These are phyloP conservation scores for Paraconiothyrium sp. DNA, from an alignment of 2,329 filamentous ascomycete species.

Conservation along the genomic window DNA sequence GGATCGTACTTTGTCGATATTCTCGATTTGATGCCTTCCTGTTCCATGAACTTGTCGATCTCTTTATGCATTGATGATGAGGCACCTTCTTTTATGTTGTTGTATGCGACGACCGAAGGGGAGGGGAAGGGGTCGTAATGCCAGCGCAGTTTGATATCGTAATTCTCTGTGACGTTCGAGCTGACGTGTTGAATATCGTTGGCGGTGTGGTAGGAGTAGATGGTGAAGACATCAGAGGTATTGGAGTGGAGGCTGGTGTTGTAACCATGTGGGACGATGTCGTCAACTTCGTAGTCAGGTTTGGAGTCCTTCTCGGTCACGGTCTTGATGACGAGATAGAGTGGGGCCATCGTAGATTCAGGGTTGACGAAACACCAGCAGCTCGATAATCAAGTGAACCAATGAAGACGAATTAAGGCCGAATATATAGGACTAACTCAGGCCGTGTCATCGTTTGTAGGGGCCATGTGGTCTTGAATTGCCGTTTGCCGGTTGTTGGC, in stretches of 20 bases:
- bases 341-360: neutral
- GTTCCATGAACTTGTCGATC: neutral
- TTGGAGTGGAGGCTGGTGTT: no score
- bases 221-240: neutral
- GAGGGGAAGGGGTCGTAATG: neutral
- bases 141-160: neutral
- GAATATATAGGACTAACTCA: neutral
- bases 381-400: no score
- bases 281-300: neutral
- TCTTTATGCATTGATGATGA: neutral
- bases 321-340: constrained; percentile 5
- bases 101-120: neutral
- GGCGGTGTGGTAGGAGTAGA: neutral
- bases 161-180: neutral
- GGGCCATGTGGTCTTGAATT: neutral
- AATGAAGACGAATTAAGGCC: neutral
- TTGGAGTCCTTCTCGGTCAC: neutral
- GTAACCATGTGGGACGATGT: neutral
- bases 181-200: neutral
- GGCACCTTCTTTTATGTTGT: neutral
- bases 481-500: neutral
- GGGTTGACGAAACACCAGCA: no score
- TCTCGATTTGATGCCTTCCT: neutral
- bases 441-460: neutral
- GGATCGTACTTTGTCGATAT: neutral